Evolutionary conservation across 257 asterid species (phyloP), one percentile per base, ranked within the genome.

Genomic region (Fraxinus anomala): DNA sequence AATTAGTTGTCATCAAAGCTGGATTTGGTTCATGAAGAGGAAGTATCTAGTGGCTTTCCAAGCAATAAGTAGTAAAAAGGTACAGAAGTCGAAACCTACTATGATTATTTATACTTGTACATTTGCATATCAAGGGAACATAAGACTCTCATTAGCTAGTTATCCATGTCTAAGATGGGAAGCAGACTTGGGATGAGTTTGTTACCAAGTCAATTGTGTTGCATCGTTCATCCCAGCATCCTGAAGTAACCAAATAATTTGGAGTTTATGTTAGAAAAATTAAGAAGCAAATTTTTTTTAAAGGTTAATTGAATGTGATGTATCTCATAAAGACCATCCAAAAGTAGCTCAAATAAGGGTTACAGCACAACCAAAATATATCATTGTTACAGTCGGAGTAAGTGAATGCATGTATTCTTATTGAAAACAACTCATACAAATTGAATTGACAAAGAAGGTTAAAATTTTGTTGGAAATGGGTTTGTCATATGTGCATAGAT

Each of bases 161-260:
- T 13, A 42, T 67, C 19, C 12, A 63, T 28, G 59, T 73, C n/a
- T 68, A 31, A 17, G 77, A 11, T 16, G 30, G 12, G 33, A 73
- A 5, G 13, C 65, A 34, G 31, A 75, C 10, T 11, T 21, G 2
- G n/a, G 51, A 30, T 21, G 34, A 63, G 71, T 76, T 59, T 30
- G 39, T 81, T 86, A 95, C 99, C 99, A 95, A 75, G 97, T 93
- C 80, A 86, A 76, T 73, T 90, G 99, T 19, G 96, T 91, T 17
- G 90, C 86, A 82, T 93, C 99, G 65, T 26, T 85, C 99, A 95
- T 90, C 73, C 97, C 92, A 69, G 96, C 97, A 87, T 95, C 98
- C 81, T 89, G 97, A 80, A 95, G 97, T 84, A 91, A 85, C 92
- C 99, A 93, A 85, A 66, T 39, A 80, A 76, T 33, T 14, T 67